Percentiles rank a stretch among this genome's conserved stretches.
Conservation (phyloP, 2,329 filamentous ascomycete genomes). For the Tolypocladium ovalisporum region DNA sequence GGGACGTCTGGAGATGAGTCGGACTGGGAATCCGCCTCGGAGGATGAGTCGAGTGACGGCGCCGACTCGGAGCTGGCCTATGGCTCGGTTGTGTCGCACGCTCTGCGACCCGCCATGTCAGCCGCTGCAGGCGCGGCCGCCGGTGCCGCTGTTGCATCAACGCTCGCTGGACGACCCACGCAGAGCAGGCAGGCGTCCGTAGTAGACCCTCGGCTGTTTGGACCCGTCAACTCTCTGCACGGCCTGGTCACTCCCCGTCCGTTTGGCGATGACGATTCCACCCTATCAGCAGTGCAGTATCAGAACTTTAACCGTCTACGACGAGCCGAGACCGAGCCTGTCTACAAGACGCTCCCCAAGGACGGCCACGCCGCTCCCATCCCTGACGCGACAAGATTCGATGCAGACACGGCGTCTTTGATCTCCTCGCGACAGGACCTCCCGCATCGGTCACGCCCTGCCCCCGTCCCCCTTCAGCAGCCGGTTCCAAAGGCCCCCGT, state of each 20-base stretch:
- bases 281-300: slow-evolving; percentile 14
- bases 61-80: slow-evolving; percentile 30
- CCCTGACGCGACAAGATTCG: slow-evolving; percentile 54
- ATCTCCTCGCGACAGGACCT: slow-evolving; percentile 29
- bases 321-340: slow-evolving; percentile 11
- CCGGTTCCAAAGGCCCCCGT: slow-evolving; percentile 71
- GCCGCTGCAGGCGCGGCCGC: slow-evolving; percentile 20
- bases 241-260: slow-evolving; percentile 45
- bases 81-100: slow-evolving; percentile 15
- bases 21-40: slow-evolving; percentile 47
- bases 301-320: slow-evolving; percentile 9
- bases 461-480: slow-evolving; percentile 65
- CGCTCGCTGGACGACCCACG: slow-evolving; percentile 3
- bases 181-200: slow-evolving; percentile 32
- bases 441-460: slow-evolving; percentile 36
- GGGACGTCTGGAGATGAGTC: slow-evolving; percentile 33
- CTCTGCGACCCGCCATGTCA: slow-evolving; percentile 11
- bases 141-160: slow-evolving; percentile 11
- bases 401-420: slow-evolving; percentile 42
- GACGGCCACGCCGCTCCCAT: too few relatives aligned
- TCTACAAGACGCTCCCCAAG: slow-evolving; percentile 34
- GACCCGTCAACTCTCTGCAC: slow-evolving; percentile 49
- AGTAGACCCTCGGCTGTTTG: slow-evolving; percentile 48
- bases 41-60: slow-evolving; percentile 28
- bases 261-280: slow-evolving; percentile 28